Evolutionary conservation across 495 filamentous ascomycete species (phyloP).

Genomic region (Darksidea phi): DNA sequence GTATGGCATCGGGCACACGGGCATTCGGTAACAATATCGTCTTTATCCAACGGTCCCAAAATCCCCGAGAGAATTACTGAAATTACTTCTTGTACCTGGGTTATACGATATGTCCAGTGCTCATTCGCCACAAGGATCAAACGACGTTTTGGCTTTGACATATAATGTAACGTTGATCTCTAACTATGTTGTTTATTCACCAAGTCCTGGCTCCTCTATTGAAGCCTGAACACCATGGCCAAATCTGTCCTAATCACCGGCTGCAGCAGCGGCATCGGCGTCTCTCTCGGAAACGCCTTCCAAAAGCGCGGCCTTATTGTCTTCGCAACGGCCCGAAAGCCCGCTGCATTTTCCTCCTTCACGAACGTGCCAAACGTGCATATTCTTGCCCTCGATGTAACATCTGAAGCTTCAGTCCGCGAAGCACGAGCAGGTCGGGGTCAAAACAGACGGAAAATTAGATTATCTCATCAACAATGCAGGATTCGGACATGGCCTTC

Average conservation of each 20-base stretch:
- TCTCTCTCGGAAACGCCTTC: slow-evolving; percentile 46
- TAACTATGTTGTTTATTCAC: too few species aligned
- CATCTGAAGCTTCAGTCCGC: not conserved
- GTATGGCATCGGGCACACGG: too few species aligned
- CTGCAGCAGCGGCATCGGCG: slow-evolving; percentile 49
- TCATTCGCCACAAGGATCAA: too few species aligned
- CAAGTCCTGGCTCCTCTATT: too few species aligned
- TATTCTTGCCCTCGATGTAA: slow-evolving; percentile 16
- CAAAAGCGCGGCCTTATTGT: slow-evolving; percentile 45
- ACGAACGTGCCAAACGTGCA: slow-evolving; percentile 5
- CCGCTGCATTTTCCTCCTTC: slow-evolving; percentile 39
- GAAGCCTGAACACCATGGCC: not conserved
- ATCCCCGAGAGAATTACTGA: too few species aligned
- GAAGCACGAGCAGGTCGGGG: not conserved
- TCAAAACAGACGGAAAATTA: slow-evolving; percentile 17
- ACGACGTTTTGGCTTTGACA: too few species aligned
- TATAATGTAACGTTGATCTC: too few species aligned
- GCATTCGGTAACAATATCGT: too few species aligned
- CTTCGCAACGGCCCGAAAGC: slow-evolving; percentile 46
- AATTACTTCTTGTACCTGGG: too few species aligned
- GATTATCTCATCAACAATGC: slow-evolving; percentile 30
- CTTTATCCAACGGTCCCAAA: too few species aligned
- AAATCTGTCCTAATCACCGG: slow-evolving; percentile 49
- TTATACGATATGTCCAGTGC: too few species aligned
- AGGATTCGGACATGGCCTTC: slow-evolving; percentile 3